These are phyloP conservation scores for Penicillium malachiteum DNA, from an alignment of 495 filamentous ascomycete species.

Conservation along the genomic window DNA sequence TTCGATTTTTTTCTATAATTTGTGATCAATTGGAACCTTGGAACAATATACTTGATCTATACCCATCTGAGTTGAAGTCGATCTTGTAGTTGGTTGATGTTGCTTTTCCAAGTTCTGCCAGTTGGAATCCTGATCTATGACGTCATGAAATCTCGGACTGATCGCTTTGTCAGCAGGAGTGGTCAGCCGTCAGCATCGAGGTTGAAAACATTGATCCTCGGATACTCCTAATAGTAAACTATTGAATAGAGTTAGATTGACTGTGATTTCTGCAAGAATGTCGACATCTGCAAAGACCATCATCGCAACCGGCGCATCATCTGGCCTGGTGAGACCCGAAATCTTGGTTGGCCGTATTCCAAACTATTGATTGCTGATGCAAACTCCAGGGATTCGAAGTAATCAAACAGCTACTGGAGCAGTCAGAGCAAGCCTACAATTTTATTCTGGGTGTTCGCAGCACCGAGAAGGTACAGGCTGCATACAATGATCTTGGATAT, in stretches of 20 bases:
- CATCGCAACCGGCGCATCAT: slow-evolving; percentile 30
- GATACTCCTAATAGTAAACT: not conserved
- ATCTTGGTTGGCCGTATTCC: not conserved
- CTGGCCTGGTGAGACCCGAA: slow-evolving; percentile 23
- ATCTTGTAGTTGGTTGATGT: no score
- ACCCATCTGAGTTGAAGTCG: no score
- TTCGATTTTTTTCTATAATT: no score
- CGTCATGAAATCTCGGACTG: no score
- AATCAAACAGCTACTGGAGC: slow-evolving; percentile 28
- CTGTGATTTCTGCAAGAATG: slow-evolving; percentile 3
- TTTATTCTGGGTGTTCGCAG: slow-evolving; percentile 31
- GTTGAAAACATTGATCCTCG: no score
- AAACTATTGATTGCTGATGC: slow-evolving; percentile 5
- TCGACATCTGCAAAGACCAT: slow-evolving; percentile 19
- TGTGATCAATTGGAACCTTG: no score
- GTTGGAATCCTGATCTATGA: no score
- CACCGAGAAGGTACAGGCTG: slow-evolving; percentile 18
- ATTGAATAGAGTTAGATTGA: not conserved
- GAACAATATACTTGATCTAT: no score
- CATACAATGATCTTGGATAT: slow-evolving; percentile 21
- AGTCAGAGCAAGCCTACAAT: slow-evolving; percentile 20
- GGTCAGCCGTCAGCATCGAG: no score
- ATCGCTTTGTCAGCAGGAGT: no score
- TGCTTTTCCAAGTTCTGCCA: no score
- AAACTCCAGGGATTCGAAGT: slow-evolving; percentile 28